Conservation (phyloP, 345 rosid species). For the Raphanus raphanistrum region DNA sequence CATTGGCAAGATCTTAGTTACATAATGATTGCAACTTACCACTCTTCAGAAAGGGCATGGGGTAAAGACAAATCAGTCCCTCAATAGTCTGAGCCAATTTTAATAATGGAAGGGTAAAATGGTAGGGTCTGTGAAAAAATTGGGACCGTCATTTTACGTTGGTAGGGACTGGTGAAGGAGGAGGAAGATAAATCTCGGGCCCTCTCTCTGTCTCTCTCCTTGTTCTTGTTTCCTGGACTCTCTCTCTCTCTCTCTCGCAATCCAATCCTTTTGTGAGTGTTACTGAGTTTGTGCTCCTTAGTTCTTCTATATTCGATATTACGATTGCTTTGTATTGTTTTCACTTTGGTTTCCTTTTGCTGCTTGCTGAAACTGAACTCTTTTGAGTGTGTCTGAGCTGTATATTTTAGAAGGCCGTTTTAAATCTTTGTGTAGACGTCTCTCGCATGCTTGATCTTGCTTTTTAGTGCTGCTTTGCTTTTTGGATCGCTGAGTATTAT, state of each 20-base stretch:
- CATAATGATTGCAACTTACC: neutral
- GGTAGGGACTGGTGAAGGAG: neutral
- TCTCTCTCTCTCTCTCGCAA: neutral
- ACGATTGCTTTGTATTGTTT: neutral
- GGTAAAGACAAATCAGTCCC: neutral
- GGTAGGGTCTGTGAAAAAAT: neutral
- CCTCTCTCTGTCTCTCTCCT: neutral
- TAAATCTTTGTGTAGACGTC: neutral
- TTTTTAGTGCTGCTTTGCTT: neutral
- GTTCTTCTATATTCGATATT: neutral
- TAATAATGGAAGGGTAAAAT: neutral
- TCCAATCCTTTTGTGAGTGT: slow-evolving; percentile 8
- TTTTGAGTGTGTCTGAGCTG: neutral
- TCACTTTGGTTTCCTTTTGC: neutral
- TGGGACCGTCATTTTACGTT: neutral
- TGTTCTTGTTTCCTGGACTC: neutral
- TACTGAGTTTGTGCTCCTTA: neutral
- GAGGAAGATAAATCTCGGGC: neutral
- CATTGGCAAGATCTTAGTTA: neutral
- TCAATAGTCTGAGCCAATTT: neutral
- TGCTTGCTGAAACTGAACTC: neutral
- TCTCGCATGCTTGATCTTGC: neutral
- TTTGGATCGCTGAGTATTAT: neutral
- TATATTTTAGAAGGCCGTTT: neutral
- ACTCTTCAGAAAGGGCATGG: neutral